phyloP scores from a whole-genome alignment of 306 rosid genomes.

The Astragalus glycyphyllos region DNA sequence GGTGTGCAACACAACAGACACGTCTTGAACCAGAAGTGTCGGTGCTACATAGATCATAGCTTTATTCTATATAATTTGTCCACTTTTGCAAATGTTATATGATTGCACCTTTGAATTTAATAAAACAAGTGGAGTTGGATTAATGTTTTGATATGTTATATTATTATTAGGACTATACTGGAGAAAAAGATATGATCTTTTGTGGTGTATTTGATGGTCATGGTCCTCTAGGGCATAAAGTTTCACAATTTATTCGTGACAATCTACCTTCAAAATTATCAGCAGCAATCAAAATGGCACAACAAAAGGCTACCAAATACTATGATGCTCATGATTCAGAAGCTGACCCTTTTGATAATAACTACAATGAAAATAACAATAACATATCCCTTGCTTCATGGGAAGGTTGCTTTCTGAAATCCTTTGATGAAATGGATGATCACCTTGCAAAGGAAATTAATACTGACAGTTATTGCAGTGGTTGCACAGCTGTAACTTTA shows the following conservation, averaged over 20 bases:
- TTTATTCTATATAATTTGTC: too few species aligned
- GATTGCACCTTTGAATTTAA: not conserved
- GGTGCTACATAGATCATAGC: too few species aligned
- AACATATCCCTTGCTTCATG: conserved; percentile 62
- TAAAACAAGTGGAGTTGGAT: conserved; percentile 16
- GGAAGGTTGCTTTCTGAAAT: conserved; percentile 71
- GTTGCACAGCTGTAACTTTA: conserved; percentile 80
- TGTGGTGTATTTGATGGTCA: conserved; percentile 99
- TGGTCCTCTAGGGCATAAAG: conserved; percentile 85
- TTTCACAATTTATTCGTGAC: conserved; percentile 70
- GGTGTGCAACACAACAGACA: too few species aligned
- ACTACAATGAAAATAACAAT: not conserved
- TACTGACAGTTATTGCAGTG: conserved; percentile 83
- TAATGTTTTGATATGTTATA: conserved; percentile 36
- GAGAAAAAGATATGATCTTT: conserved; percentile 63
- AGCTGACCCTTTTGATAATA: conserved; percentile 17
- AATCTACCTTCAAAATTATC: conserved; percentile 76
- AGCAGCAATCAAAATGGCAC: conserved; percentile 59
- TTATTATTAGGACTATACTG: conserved; percentile 60
- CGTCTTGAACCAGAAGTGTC: too few species aligned
- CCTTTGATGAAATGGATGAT: conserved; percentile 73
- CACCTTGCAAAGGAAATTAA: conserved; percentile 60
- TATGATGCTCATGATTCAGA: conserved; percentile 40
- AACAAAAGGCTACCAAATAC: conserved; percentile 41
- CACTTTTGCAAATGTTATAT: too few species aligned